Conservation (phyloP, 2,329 filamentous ascomycete genomes). For the Botryotinia globosa region DNA sequence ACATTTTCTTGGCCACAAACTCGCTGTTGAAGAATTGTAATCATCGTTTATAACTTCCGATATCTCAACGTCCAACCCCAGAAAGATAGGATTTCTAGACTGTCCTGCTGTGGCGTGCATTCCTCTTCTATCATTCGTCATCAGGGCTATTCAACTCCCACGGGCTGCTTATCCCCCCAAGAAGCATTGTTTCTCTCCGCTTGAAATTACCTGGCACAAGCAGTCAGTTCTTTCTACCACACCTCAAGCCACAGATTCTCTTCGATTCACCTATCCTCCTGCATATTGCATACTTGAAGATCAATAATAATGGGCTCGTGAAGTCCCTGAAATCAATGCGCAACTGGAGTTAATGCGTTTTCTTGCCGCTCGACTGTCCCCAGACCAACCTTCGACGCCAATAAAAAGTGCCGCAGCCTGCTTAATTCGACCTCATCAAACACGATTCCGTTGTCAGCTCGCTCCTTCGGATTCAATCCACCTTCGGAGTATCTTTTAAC, state of each 20-base stretch:
- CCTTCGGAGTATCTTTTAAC: neutral
- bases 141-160: slow-evolving; percentile 31
- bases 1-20: slow-evolving; percentile 7
- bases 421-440: slow-evolving; percentile 12
- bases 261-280: slow-evolving; percentile 27
- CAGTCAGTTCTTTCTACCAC: slow-evolving; percentile 26
- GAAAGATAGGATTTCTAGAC: slow-evolving; percentile 23
- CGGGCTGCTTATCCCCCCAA: slow-evolving; percentile 31
- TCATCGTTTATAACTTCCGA: slow-evolving; percentile 21
- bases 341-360: slow-evolving; percentile 14
- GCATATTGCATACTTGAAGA: slow-evolving; percentile 25
- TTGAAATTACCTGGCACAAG: slow-evolving; percentile 31
- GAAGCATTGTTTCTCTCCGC: slow-evolving; percentile 30
- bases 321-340: slow-evolving; percentile 25
- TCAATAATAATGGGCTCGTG: slow-evolving; percentile 28
- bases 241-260: slow-evolving; percentile 33
- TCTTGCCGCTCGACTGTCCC: slow-evolving; percentile 17
- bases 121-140: slow-evolving; percentile 31
- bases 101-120: slow-evolving; percentile 33
- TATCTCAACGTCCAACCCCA: slow-evolving; percentile 22
- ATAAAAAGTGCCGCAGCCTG: slow-evolving; percentile 20
- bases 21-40: slow-evolving; percentile 17
- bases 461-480: slow-evolving; percentile 16
- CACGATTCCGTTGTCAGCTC: slow-evolving; percentile 8
- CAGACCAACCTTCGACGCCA: slow-evolving; percentile 13